A percentile compares a stretch with the other conserved stretches of the same genome.
phyloP scores from a whole-genome alignment of 2,329 filamentous ascomycete genomes.

The Plectosphaerella sp. region DNA sequence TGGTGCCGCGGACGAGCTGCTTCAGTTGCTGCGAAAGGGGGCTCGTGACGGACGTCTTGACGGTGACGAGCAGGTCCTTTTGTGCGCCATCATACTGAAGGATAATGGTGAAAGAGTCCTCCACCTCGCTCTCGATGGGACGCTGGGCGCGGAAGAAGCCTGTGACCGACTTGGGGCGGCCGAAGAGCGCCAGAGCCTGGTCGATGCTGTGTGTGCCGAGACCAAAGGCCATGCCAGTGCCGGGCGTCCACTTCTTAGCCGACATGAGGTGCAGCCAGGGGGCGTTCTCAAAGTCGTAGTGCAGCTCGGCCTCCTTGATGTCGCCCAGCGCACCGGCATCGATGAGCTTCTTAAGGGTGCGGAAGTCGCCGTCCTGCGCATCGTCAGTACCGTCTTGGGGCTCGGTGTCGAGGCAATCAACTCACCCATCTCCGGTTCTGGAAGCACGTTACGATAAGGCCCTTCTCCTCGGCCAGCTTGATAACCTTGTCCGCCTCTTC shows the following conservation, averaged over 20 bases:
- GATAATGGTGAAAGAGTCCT: conserved; percentile 51
- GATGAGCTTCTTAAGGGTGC: conserved; percentile 53
- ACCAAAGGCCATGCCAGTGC: conserved; percentile 35
- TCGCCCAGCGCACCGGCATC: conserved; percentile 50
- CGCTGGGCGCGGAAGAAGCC: conserved; percentile 53
- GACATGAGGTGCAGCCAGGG: conserved; percentile 29
- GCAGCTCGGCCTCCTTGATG: conserved; percentile 60
- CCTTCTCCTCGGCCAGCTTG: conserved; percentile 37
- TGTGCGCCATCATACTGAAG: conserved; percentile 46
- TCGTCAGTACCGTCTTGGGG: neutral
- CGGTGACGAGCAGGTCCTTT: conserved; percentile 49
- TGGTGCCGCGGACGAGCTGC: conserved; percentile 58
- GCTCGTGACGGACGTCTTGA: conserved; percentile 56
- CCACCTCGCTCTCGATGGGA: conserved; percentile 31
- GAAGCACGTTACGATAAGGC: conserved; percentile 45
- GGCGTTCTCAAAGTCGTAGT: conserved; percentile 54
- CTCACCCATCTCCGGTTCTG: conserved; percentile 29
- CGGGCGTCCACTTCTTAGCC: conserved; percentile 26
- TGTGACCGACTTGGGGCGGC: conserved; percentile 51
- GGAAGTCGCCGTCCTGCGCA: conserved; percentile 52
- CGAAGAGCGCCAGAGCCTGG: conserved; percentile 54
- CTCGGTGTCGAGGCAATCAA: neutral
- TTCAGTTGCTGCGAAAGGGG: conserved; percentile 55
- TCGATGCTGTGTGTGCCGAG: conserved; percentile 57
- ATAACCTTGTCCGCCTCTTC: conserved; percentile 53